Base-by-base conservation (phyloP, 2,329 filamentous ascomycete species). In the Clonostachys rosea region DNA sequence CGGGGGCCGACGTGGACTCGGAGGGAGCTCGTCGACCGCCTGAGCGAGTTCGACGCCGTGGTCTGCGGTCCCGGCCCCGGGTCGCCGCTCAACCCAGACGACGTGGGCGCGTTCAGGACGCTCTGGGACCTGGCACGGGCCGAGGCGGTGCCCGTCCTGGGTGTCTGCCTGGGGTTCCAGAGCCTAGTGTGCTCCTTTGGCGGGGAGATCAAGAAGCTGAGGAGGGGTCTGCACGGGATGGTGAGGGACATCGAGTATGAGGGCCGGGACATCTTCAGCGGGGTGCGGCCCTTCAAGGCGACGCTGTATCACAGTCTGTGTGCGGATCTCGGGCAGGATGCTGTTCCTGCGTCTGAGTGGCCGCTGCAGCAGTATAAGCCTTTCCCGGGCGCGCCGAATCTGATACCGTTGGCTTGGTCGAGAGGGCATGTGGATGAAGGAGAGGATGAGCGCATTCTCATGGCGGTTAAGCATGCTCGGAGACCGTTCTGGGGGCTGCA, bases 51-150 rank as follows among this genome's bases (percentile, higher is more conserved):
- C 62, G 86, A 92, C 65, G 94, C 90, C 39, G 83, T 96, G 18
- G 86, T 97, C 44, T 88, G 90, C 53, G 92, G 94, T 0, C 94
- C 94, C 1, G 94, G 94, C 0, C 94, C 94, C 1, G 94, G 94
- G 10, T 83, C 89, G 58, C 90, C 92, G 1, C 76, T 77, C 42
- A 78, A 81, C 49, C 66, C 79, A 8, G 69, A 72, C n/a, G 92
- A 97, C 65, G 83, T 96, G 36, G 94, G 94, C 10, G 75, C 94
- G 40, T 94, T 96, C 70, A 76, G 74, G 47, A 70, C 83, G 51
- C 73, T 97, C 5, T 97, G 91, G 90, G 67, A 68, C 6, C 70
- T 92, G 14, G 66, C 73, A 3, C 74, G 78, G 3, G 67, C 74
- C 5, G 64, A 83, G 14, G 52, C 84, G 11, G 56, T 95, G 2